Conservation (phyloP, 345 rosid species). For the Eucalyptus shirleyi region DNA sequence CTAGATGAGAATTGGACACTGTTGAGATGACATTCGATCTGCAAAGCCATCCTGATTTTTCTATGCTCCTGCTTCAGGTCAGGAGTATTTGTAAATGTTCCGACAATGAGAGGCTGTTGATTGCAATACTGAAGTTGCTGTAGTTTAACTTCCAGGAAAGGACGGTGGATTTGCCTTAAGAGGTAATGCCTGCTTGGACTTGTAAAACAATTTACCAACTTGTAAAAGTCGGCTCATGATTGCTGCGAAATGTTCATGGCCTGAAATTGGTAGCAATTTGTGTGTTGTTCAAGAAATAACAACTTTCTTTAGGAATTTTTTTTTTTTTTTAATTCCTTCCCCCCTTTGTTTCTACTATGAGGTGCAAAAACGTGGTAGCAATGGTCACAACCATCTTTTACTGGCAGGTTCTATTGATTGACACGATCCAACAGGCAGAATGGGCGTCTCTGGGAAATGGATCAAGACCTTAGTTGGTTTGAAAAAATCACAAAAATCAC, state of each 20-base stretch:
- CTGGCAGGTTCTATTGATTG: background rate
- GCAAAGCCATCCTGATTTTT: background rate
- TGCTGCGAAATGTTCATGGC: background rate
- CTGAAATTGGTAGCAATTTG: background rate
- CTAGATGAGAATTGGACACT: background rate
- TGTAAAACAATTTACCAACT: background rate
- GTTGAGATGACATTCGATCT: background rate
- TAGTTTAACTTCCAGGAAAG: background rate
- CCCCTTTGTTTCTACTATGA: background rate
- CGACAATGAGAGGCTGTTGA: background rate
- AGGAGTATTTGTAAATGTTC: background rate
- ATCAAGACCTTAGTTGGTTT: constrained; percentile 69
- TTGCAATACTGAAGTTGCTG: background rate
- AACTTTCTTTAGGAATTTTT: background rate
- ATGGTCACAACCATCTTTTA: background rate
- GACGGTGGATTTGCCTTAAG: background rate
- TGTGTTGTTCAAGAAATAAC: background rate
- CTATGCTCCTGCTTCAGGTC: background rate
- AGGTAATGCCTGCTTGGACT: background rate
- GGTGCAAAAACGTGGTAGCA: background rate
- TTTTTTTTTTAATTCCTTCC: background rate
- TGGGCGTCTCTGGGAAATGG: constrained; percentile 96
- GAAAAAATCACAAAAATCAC: constrained; percentile 56
- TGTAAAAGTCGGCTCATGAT: background rate
- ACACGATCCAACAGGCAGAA: background rate